Evolutionary conservation across 148 eudicot species (phyloP).

Genomic region (Agrostemma githago): DNA sequence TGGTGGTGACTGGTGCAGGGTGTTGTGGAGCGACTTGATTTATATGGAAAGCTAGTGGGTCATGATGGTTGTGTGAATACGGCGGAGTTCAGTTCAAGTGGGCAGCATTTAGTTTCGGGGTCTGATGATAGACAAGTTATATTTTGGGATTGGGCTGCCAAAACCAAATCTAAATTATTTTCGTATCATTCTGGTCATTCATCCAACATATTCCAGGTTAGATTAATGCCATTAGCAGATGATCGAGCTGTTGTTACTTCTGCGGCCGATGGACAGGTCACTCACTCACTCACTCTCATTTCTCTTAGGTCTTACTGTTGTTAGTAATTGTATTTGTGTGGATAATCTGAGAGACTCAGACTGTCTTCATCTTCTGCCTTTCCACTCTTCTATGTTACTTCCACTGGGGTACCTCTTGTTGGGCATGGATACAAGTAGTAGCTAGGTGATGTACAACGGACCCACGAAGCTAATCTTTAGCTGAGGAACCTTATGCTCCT

Average conservation of each 20-base stretch:
- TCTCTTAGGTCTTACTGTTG: too few species aligned
- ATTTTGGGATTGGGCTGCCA: constrained; percentile 67
- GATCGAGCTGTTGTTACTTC: constrained; percentile 59
- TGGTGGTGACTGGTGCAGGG: constrained; percentile 34
- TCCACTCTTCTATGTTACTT: too few species aligned
- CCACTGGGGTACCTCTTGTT: too few species aligned
- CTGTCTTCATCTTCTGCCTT: too few species aligned
- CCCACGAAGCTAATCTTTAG: too few species aligned
- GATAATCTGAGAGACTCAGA: too few species aligned
- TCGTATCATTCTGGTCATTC: constrained; percentile 70
- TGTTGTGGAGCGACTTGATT: constrained; percentile 51
- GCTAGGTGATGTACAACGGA: too few species aligned
- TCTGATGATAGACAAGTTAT: constrained; percentile 71
- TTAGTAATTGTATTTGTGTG: too few species aligned
- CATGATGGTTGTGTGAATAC: constrained; percentile 80
- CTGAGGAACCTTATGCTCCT: too few species aligned
- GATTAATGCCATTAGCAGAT: constrained; percentile 69
- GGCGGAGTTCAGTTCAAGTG: constrained; percentile 55
- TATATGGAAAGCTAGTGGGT: constrained; percentile 57
- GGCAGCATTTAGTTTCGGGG: constrained; percentile 69
- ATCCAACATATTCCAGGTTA: constrained; percentile 66
- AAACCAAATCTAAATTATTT: constrained; percentile 30
- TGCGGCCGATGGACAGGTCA: constrained; percentile 83
- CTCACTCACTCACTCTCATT: not conserved
- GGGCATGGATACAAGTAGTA: too few species aligned